phyloP scores from a whole-genome alignment of 2,329 filamentous ascomycete genomes.

The Botrytis porri region DNA sequence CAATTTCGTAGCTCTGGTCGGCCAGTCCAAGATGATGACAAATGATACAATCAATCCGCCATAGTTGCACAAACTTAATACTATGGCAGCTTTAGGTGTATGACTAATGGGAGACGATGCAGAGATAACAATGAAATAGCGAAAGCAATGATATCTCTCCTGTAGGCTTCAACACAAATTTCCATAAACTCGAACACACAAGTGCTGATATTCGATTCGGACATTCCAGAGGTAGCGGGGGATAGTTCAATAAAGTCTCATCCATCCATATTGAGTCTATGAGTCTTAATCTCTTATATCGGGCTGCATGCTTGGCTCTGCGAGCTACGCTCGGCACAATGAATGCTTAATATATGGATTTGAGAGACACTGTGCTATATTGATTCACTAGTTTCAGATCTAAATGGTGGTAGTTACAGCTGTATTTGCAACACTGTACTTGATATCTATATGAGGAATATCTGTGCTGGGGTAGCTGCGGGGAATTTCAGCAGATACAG shows the following conservation, averaged over 20 bases:
- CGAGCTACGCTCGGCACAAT: not conserved
- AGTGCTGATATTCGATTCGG: not conserved
- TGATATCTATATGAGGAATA: no score
- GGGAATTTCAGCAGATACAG: not conserved
- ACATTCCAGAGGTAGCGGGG: not conserved
- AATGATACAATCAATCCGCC: not conserved
- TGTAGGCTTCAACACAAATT: not conserved
- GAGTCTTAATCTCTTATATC: not conserved
- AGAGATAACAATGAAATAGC: not conserved
- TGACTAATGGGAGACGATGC: not conserved
- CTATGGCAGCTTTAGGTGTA: not conserved
- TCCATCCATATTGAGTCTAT: not conserved
- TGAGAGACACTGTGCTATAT: not conserved
- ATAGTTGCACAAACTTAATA: not conserved
- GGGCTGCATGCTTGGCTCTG: not conserved
- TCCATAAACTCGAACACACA: not conserved
- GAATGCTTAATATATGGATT: not conserved
- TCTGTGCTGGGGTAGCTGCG: not conserved
- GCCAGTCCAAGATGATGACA: not conserved
- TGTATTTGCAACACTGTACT: not conserved
- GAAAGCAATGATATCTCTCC: not conserved
- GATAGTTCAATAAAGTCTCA: not conserved
- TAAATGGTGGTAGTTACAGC: not conserved
- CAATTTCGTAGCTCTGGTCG: not conserved
- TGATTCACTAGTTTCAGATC: not conserved